Conservation (phyloP, 163 green algal genomes). For the Prototheca cutis region DNA sequence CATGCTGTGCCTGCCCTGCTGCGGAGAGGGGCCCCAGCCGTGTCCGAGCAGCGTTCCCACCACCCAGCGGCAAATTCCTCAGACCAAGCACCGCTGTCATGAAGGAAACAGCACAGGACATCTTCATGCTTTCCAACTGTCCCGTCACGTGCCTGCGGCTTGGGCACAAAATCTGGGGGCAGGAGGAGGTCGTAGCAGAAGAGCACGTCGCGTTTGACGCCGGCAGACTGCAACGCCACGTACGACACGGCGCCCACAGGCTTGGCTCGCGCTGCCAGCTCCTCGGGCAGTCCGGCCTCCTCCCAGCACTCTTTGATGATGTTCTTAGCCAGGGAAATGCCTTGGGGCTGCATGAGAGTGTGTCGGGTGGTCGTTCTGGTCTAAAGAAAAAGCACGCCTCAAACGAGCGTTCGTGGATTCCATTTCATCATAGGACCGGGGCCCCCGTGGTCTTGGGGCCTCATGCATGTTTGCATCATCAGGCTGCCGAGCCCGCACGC, state of each 20-base stretch:
- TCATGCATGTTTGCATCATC: too few relatives aligned
- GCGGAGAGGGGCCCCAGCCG: too few relatives aligned
- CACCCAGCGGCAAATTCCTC: too few relatives aligned
- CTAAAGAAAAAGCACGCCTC: not conserved
- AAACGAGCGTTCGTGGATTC: not conserved
- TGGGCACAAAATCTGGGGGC: conserved; percentile 66
- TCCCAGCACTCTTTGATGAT: conserved; percentile 91
- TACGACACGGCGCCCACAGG: conserved; percentile 68
- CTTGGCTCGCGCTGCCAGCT: conserved; percentile 42
- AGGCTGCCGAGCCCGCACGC: too few relatives aligned
- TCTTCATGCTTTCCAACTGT: too few relatives aligned
- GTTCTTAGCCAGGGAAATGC: conserved; percentile 62
- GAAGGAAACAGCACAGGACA: too few relatives aligned
- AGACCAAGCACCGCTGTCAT: too few relatives aligned
- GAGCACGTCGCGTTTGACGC: conserved; percentile 80
- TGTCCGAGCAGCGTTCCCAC: too few relatives aligned
- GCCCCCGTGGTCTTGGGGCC: too few relatives aligned
- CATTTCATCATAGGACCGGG: not conserved
- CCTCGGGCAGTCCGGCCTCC: conserved; percentile 73
- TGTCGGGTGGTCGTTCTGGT: too few relatives aligned
- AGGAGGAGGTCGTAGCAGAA: conserved; percentile 94
- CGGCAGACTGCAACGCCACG: conserved; percentile 32
- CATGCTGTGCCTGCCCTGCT: too few relatives aligned
- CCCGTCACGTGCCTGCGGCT: conserved; percentile 22
- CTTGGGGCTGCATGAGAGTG: conserved; percentile 43